A percentile compares a stretch with the other conserved stretches of the same genome.
phyloP scores from a whole-genome alignment of 805 yeast species.

The Saccharomyces kudriavzevii region DNA sequence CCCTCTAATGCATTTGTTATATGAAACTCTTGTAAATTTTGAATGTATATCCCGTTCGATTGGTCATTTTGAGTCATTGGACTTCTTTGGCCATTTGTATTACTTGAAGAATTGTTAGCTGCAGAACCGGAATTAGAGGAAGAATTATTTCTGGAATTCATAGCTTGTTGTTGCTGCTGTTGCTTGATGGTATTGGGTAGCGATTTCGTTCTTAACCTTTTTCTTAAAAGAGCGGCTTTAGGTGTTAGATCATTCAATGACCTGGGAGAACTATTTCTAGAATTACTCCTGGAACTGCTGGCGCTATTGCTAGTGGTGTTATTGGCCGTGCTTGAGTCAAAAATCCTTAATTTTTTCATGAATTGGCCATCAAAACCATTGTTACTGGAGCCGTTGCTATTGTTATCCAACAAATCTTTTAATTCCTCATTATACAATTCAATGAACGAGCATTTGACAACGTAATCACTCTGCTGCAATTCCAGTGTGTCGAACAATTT shows the following conservation, averaged over 20 bases:
- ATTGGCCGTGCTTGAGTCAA: slow-evolving; percentile 31
- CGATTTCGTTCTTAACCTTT: slow-evolving; percentile 1
- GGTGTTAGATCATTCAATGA: slow-evolving; percentile 1
- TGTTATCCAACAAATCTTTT: slow-evolving; percentile 50
- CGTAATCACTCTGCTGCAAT: slow-evolving; percentile 39
- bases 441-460: slow-evolving; percentile 71
- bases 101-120: neutral
- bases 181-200: slow-evolving; percentile 3
- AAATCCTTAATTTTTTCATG: slow-evolving; percentile 46
- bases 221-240: slow-evolving; percentile 8
- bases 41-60: slow-evolving; percentile 40
- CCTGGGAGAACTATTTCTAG: slow-evolving; percentile 23
- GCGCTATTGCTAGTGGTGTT: slow-evolving; percentile 5
- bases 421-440: slow-evolving; percentile 86
- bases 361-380: slow-evolving; percentile 6
- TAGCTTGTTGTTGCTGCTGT: slow-evolving; percentile 6
- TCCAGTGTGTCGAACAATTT: slow-evolving; percentile 48
- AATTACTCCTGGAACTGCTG: slow-evolving; percentile 8
- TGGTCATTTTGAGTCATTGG: slow-evolving; percentile 8
- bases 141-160: slow-evolving; percentile 2
- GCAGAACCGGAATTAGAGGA: neutral
- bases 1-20: slow-evolving; percentile 51
- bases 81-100: neutral
- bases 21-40: slow-evolving; percentile 56
- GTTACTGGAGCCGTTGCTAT: neutral